phyloP scores from a whole-genome alignment of 208 protist species.

The Acanthamoeba divionensis region DNA sequence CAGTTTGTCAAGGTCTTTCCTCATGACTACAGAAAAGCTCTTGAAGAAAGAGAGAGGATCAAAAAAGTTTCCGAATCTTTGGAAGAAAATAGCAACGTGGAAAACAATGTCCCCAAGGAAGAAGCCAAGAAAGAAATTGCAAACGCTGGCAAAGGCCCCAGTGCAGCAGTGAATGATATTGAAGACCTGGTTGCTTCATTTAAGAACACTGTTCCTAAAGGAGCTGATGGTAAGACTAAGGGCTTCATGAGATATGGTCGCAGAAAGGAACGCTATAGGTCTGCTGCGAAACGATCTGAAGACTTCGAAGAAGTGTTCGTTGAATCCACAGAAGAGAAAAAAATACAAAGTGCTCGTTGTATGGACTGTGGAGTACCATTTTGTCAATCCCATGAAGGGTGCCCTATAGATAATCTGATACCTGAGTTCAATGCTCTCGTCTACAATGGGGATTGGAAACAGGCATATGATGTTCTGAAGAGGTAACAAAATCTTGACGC shows the following conservation, averaged over 20 bases:
- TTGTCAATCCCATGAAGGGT: constrained; percentile 80
- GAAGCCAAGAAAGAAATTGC: not conserved
- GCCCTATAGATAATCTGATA: constrained; percentile 83
- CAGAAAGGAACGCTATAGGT: constrained; percentile 66
- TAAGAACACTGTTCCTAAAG: constrained; percentile 16
- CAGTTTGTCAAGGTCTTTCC: constrained; percentile 77
- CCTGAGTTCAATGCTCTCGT: constrained; percentile 84
- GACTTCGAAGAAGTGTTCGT: constrained; percentile 78
- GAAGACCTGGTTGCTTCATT: constrained; percentile 59
- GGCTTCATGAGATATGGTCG: constrained; percentile 82
- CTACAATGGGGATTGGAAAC: constrained; percentile 73
- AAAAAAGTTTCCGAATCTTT: too few species aligned
- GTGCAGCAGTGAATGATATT: constrained; percentile 38
- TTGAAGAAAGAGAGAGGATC: constrained; percentile 45
- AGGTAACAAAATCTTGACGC: too few species aligned
- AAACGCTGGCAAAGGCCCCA: not conserved
- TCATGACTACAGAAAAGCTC: constrained; percentile 66
- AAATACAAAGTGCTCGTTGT: constrained; percentile 76
- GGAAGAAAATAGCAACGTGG: too few species aligned
- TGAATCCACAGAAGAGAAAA: constrained; percentile 35
- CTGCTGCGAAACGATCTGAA: constrained; percentile 62
- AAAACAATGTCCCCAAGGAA: too few species aligned
- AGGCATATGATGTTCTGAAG: constrained; percentile 70
- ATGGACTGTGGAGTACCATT: constrained; percentile 89
- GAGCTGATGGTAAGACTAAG: constrained; percentile 43